Evolutionary conservation across 1,284 basidiomycete genomes (phyloP).

Genomic region (Xerocomus nothofagi): DNA sequence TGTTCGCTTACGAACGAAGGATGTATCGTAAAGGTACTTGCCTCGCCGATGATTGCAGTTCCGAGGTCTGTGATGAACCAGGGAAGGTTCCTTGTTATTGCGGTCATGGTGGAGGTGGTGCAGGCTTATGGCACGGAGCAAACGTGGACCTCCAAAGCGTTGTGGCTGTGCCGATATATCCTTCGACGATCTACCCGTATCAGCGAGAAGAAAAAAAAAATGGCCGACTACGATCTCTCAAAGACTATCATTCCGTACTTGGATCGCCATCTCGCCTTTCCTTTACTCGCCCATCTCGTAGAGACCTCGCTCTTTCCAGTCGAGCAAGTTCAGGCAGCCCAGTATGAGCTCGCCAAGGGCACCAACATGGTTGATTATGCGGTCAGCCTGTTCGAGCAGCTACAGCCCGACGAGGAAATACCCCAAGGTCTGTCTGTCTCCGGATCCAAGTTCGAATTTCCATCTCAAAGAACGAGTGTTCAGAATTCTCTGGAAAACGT

Average conservation of each 20-base stretch:
- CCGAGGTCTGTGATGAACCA: conserved; percentile 81
- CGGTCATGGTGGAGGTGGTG: conserved; percentile 51
- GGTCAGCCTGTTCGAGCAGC: conserved; percentile 74
- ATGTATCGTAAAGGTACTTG: conserved; percentile 31
- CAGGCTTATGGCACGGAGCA: background rate
- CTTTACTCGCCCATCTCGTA: conserved; percentile 85
- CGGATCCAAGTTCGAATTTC: background rate
- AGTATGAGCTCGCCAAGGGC: conserved; percentile 95
- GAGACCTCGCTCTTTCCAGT: conserved; percentile 73
- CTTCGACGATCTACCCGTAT: conserved; percentile 8
- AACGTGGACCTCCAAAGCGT: conserved; percentile 5
- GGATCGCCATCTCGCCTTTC: conserved; percentile 93
- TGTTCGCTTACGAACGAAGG: background rate
- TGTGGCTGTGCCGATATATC: conserved; percentile 28
- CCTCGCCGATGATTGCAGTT: conserved; percentile 80
- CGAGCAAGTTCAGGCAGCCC: conserved; percentile 78
- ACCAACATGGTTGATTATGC: conserved; percentile 97
- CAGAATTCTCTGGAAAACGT: conserved; percentile 82
- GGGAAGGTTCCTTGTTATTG: conserved; percentile 74
- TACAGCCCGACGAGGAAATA: conserved; percentile 67
- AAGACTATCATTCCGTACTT: conserved; percentile 92
- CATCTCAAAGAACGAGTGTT: background rate
- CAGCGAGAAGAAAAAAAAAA: conserved; percentile 38
- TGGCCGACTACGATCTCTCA: conserved; percentile 89
- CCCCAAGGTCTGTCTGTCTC: conserved; percentile 54